Percentiles rank a stretch among this genome's conserved stretches.
These are phyloP conservation scores for Acanthamoeba quina DNA, from an alignment of 208 protist genomes.

Conservation along the genomic window DNA sequence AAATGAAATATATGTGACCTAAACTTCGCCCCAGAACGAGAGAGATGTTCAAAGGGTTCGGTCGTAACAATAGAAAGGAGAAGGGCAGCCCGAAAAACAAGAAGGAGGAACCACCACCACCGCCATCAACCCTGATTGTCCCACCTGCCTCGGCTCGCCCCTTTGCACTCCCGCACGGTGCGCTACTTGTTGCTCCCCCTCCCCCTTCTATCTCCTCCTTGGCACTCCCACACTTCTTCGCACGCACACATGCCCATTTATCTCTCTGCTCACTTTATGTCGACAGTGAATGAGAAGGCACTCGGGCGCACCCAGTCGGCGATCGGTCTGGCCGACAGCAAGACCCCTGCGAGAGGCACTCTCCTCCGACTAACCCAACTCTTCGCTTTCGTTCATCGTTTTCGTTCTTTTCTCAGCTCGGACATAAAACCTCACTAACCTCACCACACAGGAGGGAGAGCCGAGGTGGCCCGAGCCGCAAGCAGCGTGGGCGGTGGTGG, in stretches of 20 bases:
- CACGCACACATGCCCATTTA: background rate
- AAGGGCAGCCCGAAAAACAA: background rate
- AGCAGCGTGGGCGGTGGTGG: background rate
- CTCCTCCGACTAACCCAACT: too few species aligned
- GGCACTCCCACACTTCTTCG: too few species aligned
- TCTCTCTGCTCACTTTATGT: background rate
- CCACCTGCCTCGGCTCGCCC: background rate
- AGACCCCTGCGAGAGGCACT: too few species aligned
- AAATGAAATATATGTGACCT: too few species aligned
- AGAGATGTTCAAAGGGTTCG: slow-evolving; percentile 5
- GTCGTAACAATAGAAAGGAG: background rate
- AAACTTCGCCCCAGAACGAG: background rate
- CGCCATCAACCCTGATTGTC: background rate
- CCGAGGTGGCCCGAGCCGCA: too few species aligned
- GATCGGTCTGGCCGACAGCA: background rate
- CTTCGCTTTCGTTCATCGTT: background rate
- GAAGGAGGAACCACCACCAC: background rate
- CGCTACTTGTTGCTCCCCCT: too few species aligned
- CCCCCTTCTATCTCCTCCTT: too few species aligned
- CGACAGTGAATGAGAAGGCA: background rate
- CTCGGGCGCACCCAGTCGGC: background rate
- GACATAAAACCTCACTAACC: background rate
- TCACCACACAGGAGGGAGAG: background rate
- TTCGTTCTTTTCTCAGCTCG: background rate
- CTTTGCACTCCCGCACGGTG: too few species aligned